These are phyloP conservation scores for Thuja plicata DNA, from an alignment of 83 land plant species.

Conservation along the genomic window DNA sequence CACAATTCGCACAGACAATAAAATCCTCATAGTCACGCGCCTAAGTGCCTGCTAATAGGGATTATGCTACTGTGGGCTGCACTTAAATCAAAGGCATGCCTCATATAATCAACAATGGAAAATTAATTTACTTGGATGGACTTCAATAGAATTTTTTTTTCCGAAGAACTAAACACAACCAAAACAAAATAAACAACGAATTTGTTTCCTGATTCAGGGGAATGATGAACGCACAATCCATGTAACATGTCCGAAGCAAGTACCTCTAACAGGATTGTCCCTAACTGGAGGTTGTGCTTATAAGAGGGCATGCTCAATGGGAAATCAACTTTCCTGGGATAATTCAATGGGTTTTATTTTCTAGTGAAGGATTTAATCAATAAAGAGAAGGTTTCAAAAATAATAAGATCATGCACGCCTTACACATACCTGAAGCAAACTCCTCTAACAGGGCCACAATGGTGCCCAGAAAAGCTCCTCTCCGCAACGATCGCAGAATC, in stretches of 20 bases:
- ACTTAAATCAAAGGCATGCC: not conserved
- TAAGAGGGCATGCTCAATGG: too few relatives aligned
- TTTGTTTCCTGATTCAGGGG: too few relatives aligned
- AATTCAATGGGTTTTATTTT: not conserved
- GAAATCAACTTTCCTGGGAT: too few relatives aligned
- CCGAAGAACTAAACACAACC: not conserved
- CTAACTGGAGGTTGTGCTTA: too few relatives aligned
- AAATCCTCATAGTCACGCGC: not conserved
- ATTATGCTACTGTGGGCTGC: not conserved
- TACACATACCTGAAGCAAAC: conserved; percentile 38
- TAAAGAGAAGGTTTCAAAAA: too few relatives aligned
- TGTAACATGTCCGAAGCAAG: too few relatives aligned
- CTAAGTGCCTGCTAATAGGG: not conserved
- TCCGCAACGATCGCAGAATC: conserved; percentile 23
- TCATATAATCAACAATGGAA: not conserved
- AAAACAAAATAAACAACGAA: too few relatives aligned
- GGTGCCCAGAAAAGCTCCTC: conserved; percentile 42
- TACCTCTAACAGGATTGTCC: too few relatives aligned
- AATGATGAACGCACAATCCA: too few relatives aligned
- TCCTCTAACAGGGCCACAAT: conserved; percentile 39
- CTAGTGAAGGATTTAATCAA: not conserved
- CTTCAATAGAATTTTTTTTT: not conserved
- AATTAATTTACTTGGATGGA: not conserved
- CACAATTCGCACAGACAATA: not conserved
- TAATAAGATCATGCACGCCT: not conserved